Percentiles rank a stretch among this genome's conserved stretches.
phyloP scores from a whole-genome alignment of 1,139 yeast genomes.

The Blastobotrys elegans region DNA sequence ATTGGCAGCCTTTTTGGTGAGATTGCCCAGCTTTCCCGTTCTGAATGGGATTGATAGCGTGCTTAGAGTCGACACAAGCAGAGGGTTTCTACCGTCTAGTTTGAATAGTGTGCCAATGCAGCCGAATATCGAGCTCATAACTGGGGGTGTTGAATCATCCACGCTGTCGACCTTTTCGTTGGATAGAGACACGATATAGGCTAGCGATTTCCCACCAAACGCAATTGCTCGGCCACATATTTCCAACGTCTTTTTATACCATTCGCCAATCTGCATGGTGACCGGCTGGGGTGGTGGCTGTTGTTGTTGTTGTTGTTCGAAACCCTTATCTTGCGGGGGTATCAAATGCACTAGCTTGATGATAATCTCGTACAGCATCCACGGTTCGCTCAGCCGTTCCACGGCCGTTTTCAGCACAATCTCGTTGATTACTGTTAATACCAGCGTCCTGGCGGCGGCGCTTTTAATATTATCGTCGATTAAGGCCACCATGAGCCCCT shows the following conservation, averaged over 20 bases:
- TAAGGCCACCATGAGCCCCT: slow-evolving; percentile 33
- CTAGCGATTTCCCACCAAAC: slow-evolving; percentile 20
- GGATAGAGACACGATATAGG: slow-evolving; percentile 22
- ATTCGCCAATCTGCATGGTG: slow-evolving; percentile 17
- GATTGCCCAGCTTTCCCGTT: slow-evolving; percentile 23
- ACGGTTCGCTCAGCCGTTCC: slow-evolving; percentile 43
- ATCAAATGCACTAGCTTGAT: slow-evolving; percentile 29
- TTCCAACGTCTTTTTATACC: slow-evolving; percentile 16
- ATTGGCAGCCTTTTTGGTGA: slow-evolving; percentile 26
- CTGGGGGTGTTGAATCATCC: slow-evolving; percentile 12
- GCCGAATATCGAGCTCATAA: slow-evolving; percentile 25
- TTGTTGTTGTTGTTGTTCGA: not conserved
- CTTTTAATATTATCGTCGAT: slow-evolving; percentile 42
- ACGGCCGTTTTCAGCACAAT: slow-evolving; percentile 38
- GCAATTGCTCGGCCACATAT: slow-evolving; percentile 17
- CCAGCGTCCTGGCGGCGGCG: slow-evolving; percentile 36
- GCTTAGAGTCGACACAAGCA: slow-evolving; percentile 28
- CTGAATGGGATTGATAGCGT: slow-evolving; percentile 27
- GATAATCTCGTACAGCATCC: slow-evolving; percentile 42
- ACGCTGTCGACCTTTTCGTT: slow-evolving; percentile 8
- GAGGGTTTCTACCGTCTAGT: slow-evolving; percentile 26
- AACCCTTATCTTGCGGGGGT: not conserved
- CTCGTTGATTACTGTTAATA: slow-evolving; percentile 40
- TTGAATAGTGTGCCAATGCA: slow-evolving; percentile 24
- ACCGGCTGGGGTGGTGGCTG: slow-evolving; percentile 10